A percentile compares a stretch with the other conserved stretches of the same genome.
These are phyloP conservation scores for Carex myosuroides DNA, from an alignment of 176 grass and related monocot genomes.

Conservation along the genomic window DNA sequence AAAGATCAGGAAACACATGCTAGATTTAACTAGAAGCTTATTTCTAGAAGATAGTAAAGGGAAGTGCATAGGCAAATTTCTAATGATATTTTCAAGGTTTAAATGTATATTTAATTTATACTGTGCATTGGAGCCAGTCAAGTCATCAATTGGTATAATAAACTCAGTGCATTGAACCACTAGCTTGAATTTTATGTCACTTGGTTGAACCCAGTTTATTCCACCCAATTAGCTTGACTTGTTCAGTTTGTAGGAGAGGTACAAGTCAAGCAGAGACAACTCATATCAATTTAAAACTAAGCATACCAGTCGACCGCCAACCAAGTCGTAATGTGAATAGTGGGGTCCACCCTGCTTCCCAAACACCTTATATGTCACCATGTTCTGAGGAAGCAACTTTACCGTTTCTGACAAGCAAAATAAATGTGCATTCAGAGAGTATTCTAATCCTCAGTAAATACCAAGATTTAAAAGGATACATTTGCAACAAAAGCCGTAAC, in stretches of 20 bases:
- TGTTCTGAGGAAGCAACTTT: slow-evolving; percentile 61
- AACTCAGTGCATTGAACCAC: neutral
- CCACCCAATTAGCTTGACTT: neutral
- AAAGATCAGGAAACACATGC: neutral
- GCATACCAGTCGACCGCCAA: slow-evolving; percentile 72
- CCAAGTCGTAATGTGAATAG: slow-evolving; percentile 94
- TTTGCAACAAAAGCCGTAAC: neutral
- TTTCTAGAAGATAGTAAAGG: neutral
- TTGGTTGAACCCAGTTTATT: neutral
- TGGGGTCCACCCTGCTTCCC: slow-evolving; percentile 63
- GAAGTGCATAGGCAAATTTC: neutral
- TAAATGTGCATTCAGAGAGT: neutral
- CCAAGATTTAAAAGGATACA: neutral
- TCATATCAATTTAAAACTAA: neutral
- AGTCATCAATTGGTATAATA: neutral
- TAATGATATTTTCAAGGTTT: neutral
- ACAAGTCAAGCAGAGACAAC: neutral
- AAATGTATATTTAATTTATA: neutral
- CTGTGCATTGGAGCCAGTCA: neutral
- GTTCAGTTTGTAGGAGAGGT: neutral
- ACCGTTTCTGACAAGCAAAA: slow-evolving; percentile 68
- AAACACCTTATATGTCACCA: slow-evolving; percentile 72
- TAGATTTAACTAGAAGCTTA: neutral
- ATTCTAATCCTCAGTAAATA: neutral
- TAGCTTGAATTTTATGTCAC: neutral